These are phyloP conservation scores for Fraxinus angustifolia DNA, from an alignment of 305 asterid species.

Conservation along the genomic window DNA sequence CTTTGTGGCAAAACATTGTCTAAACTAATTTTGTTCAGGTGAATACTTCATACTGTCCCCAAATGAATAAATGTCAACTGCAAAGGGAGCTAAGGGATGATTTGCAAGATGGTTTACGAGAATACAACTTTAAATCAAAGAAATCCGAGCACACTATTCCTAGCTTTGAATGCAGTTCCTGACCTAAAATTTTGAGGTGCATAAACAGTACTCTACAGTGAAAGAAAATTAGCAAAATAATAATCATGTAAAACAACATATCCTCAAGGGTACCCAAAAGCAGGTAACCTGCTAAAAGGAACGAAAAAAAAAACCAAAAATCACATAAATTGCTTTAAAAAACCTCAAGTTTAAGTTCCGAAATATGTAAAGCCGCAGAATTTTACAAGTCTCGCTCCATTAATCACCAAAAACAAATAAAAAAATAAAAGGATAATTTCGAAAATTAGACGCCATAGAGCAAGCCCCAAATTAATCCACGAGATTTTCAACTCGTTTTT, in stretches of 20 bases:
- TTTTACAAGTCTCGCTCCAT: neutral
- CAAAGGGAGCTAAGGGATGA: neutral
- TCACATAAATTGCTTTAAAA: neutral
- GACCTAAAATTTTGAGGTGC: neutral
- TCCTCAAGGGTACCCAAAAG: neutral
- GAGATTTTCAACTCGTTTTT: neutral
- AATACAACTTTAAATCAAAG: neutral
- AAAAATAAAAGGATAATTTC: neutral
- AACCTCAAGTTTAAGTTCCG: slow-evolving; percentile 17
- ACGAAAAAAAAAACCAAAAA: slow-evolving; percentile 8
- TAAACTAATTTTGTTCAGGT: neutral
- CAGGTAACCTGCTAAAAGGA: slow-evolving; percentile 21
- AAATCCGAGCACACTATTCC: slow-evolving; percentile 8
- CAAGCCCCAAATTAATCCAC: slow-evolving; percentile 10
- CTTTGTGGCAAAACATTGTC: neutral
- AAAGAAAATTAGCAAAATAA: neutral
- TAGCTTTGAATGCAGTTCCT: slow-evolving; percentile 8
- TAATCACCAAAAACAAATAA: neutral
- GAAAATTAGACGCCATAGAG: neutral
- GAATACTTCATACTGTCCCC: neutral
- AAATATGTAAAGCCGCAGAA: neutral
- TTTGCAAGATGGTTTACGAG: neutral
- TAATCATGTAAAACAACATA: slow-evolving; percentile 11
- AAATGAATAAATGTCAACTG: slow-evolving; percentile 6
- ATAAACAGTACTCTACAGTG: neutral